These are phyloP conservation scores for Antrodiella citrinella DNA, from an alignment of 768 basidiomycete genomes.

Conservation along the genomic window DNA sequence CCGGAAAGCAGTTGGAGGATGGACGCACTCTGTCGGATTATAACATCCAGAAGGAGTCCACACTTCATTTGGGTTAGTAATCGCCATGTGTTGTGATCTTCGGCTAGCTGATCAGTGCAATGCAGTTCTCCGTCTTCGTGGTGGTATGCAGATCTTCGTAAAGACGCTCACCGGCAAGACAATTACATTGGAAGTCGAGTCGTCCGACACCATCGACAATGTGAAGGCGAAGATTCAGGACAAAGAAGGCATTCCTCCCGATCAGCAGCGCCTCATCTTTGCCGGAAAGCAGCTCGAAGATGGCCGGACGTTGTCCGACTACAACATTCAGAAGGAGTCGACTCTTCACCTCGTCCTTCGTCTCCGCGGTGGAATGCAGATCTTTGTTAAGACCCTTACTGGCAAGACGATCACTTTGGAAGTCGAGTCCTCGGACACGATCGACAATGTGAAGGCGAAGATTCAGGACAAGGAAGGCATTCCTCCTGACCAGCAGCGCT, in stretches of 20 bases:
- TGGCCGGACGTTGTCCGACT: conserved; percentile 77
- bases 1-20: conserved; percentile 89
- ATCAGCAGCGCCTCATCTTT: conserved; percentile 87
- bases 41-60: conserved; percentile 87
- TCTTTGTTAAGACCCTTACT: conserved; percentile 44
- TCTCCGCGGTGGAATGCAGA: conserved; percentile 33
- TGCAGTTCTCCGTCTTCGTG: conserved; percentile 74
- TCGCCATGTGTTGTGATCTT: neutral
- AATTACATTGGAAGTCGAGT: conserved; percentile 90
- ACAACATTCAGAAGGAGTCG: conserved; percentile 78
- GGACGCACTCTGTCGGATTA: conserved; percentile 87
- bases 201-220: conserved; percentile 89
- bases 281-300: conserved; percentile 95
- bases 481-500: conserved; percentile 25
- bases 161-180: conserved; percentile 89
- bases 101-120: neutral
- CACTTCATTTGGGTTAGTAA: conserved; percentile 48
- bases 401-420: conserved; percentile 53
- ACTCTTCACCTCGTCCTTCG: conserved; percentile 51
- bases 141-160: conserved; percentile 89
- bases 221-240: conserved; percentile 80
- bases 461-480: conserved; percentile 28
- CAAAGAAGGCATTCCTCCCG: conserved; percentile 77
- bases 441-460: conserved; percentile 27
- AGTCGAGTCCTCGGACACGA: conserved; percentile 34